A percentile compares a stretch with the other conserved stretches of the same genome.
These are phyloP conservation scores for Tritrichomonas musculus DNA, from an alignment of 208 protist species.

Conservation along the genomic window DNA sequence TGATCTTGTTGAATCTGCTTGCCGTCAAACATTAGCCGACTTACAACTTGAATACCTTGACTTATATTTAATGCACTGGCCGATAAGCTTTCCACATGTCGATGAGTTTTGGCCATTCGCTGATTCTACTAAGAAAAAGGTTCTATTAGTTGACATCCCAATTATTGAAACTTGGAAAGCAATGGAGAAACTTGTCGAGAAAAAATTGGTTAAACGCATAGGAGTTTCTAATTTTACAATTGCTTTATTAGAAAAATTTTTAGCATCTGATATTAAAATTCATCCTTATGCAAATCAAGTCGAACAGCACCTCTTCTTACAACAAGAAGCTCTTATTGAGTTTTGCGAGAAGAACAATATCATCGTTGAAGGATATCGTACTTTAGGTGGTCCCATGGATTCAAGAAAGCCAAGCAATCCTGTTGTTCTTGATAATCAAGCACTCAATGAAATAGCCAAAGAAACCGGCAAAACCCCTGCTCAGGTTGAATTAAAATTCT, in stretches of 20 bases:
- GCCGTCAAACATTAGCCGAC: background rate
- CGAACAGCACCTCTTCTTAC: constrained; percentile 39
- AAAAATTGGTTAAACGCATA: background rate
- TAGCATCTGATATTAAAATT: background rate
- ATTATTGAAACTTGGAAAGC: background rate
- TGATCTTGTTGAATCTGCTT: background rate
- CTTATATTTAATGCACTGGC: background rate
- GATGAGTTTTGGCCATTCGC: background rate
- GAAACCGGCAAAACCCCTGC: background rate
- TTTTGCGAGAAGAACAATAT: constrained; percentile 37
- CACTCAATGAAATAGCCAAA: background rate
- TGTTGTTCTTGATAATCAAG: background rate
- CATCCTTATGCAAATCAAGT: background rate
- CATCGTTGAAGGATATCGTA: constrained; percentile 39
- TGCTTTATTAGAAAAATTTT: background rate
- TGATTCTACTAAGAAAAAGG: background rate
- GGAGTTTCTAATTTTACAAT: constrained; percentile 18
- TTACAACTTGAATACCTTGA: background rate
- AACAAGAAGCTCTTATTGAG: constrained; percentile 41
- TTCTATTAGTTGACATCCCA: background rate
- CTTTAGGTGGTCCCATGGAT: constrained; percentile 14
- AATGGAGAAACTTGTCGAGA: background rate
- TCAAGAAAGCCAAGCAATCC: background rate
- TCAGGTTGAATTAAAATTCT: background rate
- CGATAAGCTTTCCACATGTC: background rate